Base-by-base conservation (phyloP, 805 yeast species). In the Starmerella potacharoeniae region DNA sequence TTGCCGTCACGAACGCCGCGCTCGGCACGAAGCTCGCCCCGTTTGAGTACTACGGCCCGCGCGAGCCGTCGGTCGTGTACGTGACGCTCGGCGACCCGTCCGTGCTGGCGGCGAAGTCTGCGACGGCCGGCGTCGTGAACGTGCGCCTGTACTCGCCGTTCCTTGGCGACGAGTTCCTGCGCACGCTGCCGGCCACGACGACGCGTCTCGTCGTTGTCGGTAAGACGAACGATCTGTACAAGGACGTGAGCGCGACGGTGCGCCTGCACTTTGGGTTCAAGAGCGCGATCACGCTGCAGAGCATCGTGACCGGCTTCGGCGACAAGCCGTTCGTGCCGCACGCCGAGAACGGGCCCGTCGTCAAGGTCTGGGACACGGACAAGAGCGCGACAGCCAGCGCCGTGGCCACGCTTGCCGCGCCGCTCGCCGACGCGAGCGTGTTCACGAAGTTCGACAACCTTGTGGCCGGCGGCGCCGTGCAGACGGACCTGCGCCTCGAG, bases 111-210 rank as follows among this genome's bases (percentile, higher is more conserved):
- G 73, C 80, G 54, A 70, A 79, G 54, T 75, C 86, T 42, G 63
- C 77, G 49, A 68, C 71, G n/a, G 76, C 80, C 51, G 95, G 89
- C 60, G 78, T 83, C 50, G 69, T 90, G 55, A 77, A 83, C 54
- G 78, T 82, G 50, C 79, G 96, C 70, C 79, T 86, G 45, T 91
- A 95, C 54, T 71, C 83, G 52, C 96, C 96, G 11, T 88, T 89
- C 70, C 80, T 83, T 62, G 74, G 78, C 36, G 74, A 73, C 35
- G 77, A 77, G 61, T 88, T 89, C 66, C 71, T 79, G 51, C 65
- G 72, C 4, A 65, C 76, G 10, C 72, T 90, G 51, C 91, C 95
- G 33, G 58, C 68, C 4, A 67, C 84, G 4, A 71, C 83, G 22
- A 75, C 77, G 60, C 75, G 76, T 56, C 70, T 90, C 53, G 81